Evolutionary conservation across 1,284 basidiomycete species (phyloP).

Genomic region (Irpex sp.): DNA sequence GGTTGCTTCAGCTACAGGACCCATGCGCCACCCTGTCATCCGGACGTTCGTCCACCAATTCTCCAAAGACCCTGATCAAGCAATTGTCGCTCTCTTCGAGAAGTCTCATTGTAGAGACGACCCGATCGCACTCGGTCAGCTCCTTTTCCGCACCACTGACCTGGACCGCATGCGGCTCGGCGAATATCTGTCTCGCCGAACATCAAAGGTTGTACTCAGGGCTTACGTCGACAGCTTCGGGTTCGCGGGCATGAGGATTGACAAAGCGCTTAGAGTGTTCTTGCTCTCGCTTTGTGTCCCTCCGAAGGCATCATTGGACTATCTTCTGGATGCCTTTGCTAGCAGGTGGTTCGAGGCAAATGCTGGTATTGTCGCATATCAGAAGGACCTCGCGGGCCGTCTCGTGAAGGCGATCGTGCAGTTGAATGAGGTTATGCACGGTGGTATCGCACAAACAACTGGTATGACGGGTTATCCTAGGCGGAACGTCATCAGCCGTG

Average conservation of each 20-base stretch:
- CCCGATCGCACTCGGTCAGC: slow-evolving; percentile 65
- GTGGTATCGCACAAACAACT: slow-evolving; percentile 54
- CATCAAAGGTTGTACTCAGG: slow-evolving; percentile 72
- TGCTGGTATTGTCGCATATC: slow-evolving; percentile 69
- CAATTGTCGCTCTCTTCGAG: slow-evolving; percentile 62
- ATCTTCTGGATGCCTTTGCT: slow-evolving; percentile 83
- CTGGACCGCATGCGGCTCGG: slow-evolving; percentile 85
- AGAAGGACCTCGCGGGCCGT: slow-evolving; percentile 73
- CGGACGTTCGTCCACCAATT: slow-evolving; percentile 75
- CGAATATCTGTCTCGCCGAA: slow-evolving; percentile 71
- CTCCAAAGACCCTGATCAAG: slow-evolving; percentile 66
- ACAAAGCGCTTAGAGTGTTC: slow-evolving; percentile 87
- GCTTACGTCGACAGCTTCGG: slow-evolving; percentile 87
- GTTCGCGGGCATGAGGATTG: slow-evolving; percentile 79
- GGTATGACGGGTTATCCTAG: slow-evolving; percentile 61
- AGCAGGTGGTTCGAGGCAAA: slow-evolving; percentile 91
- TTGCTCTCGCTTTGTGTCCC: slow-evolving; percentile 79
- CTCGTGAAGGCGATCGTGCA: slow-evolving; percentile 86
- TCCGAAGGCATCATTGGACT: slow-evolving; percentile 53
- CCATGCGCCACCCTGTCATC: slow-evolving; percentile 53
- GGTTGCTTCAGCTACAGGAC: slow-evolving; percentile 32
- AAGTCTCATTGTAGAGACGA: slow-evolving; percentile 58
- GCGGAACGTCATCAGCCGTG: slow-evolving; percentile 64
- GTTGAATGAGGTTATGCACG: slow-evolving; percentile 80
- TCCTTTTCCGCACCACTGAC: slow-evolving; percentile 84